Evolutionary conservation across 139 green algal species (phyloP).

Genomic region (Coelastrella sp.): DNA sequence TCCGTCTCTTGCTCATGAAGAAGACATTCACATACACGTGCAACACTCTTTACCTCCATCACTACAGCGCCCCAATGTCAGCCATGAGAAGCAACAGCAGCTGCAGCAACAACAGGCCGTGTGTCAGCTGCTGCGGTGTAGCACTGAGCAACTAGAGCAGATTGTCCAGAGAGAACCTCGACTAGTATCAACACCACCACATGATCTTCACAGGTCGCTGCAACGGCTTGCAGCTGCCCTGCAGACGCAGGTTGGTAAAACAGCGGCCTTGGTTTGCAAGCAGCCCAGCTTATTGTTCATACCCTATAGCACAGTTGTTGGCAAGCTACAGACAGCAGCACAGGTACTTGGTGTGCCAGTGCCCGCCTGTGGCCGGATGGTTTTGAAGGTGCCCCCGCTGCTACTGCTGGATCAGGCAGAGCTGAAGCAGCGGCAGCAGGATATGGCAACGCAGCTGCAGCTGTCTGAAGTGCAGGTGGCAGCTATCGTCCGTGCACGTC

Average conservation of each 20-base stretch:
- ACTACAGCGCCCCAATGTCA: not conserved
- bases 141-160: not conserved
- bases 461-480: not conserved
- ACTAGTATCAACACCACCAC: not conserved
- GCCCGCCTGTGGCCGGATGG: not conserved
- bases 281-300: constrained; percentile 25
- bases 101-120: constrained; percentile 15
- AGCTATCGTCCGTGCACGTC: not conserved
- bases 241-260: not conserved
- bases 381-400: constrained; percentile 25
- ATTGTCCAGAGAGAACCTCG: not conserved
- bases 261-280: not conserved
- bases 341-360: not conserved
- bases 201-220: not conserved
- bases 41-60: not conserved
- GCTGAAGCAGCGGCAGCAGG: not conserved
- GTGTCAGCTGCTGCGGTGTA: constrained; percentile 30
- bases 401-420: constrained; percentile 41
- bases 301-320: not conserved
- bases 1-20: not conserved
- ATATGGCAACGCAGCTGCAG: not conserved
- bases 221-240: not conserved
- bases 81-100: constrained; percentile 22
- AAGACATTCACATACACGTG: not conserved
- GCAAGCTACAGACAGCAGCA: not conserved